These are phyloP conservation scores for Globisporangium heterothallicum DNA, from an alignment of 352 stramenopile genomes.

Conservation along the genomic window DNA sequence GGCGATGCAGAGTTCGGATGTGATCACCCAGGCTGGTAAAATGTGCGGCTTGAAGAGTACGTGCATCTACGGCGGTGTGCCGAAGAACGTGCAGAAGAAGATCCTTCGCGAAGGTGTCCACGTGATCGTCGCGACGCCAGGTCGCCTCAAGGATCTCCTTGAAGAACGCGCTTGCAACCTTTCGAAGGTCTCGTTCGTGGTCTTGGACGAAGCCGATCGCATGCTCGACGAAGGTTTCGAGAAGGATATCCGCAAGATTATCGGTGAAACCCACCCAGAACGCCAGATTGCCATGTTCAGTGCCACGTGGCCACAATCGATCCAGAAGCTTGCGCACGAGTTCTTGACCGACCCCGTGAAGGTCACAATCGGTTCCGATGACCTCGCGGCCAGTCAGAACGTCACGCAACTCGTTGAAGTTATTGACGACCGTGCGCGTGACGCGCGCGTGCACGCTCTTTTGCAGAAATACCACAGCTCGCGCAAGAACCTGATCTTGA, in stretches of 20 bases:
- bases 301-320: slow-evolving; percentile 95
- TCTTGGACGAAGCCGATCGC: slow-evolving; percentile 96
- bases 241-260: slow-evolving; percentile 91
- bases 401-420: slow-evolving; percentile 95
- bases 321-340: slow-evolving; percentile 94
- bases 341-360: slow-evolving; percentile 94
- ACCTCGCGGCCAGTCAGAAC: slow-evolving; percentile 93
- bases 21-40: slow-evolving; percentile 91
- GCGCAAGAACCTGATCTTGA: slow-evolving; percentile 90
- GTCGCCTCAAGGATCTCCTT: slow-evolving; percentile 90
- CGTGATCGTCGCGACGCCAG: slow-evolving; percentile 95
- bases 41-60: slow-evolving; percentile 80
- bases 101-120: slow-evolving; percentile 84
- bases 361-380: slow-evolving; percentile 92
- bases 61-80: slow-evolving; percentile 95
- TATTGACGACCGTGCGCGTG: slow-evolving; percentile 88
- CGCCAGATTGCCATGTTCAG: slow-evolving; percentile 98
- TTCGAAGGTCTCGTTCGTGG: slow-evolving; percentile 89
- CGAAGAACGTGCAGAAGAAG: slow-evolving; percentile 91
- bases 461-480: slow-evolving; percentile 90
- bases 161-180: slow-evolving; percentile 82
- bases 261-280: slow-evolving; percentile 66
- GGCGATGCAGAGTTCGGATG: slow-evolving; percentile 90
- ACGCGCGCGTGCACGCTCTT: slow-evolving; percentile 86
- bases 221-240: slow-evolving; percentile 95